These are phyloP conservation scores for Oleoguttula mirabilis DNA, from an alignment of 495 filamentous ascomycete species.

Conservation along the genomic window DNA sequence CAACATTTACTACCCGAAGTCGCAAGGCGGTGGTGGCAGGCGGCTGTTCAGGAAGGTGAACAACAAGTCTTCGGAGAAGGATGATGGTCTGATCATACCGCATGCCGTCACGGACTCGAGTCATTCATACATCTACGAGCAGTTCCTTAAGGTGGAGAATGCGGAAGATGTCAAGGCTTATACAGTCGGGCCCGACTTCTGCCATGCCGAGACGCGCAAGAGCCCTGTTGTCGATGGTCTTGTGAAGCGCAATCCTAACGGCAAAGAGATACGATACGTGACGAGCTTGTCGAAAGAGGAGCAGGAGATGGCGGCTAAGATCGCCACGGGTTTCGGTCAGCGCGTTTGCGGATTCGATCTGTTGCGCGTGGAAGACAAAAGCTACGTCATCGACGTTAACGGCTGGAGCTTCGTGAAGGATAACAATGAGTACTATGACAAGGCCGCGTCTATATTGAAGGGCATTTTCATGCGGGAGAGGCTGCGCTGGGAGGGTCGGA, in stretches of 20 bases:
- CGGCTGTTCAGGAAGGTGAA: slow-evolving; percentile 92
- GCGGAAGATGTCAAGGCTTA: slow-evolving; percentile 98
- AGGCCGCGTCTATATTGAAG: slow-evolving; percentile 70
- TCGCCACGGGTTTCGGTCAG: slow-evolving; percentile 87
- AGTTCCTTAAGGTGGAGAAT: slow-evolving; percentile 91
- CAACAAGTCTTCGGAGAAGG: slow-evolving; percentile 94
- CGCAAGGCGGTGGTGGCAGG: slow-evolving; percentile 73
- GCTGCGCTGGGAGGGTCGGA: slow-evolving; percentile 39
- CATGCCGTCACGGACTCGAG: slow-evolving; percentile 64
- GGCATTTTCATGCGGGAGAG: slow-evolving; percentile 76
- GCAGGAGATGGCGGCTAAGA: slow-evolving; percentile 71
- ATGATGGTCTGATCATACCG: slow-evolving; percentile 60
- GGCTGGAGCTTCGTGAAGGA: slow-evolving; percentile 99
- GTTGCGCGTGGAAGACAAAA: slow-evolving; percentile 72
- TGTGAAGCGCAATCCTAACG: slow-evolving; percentile 88
- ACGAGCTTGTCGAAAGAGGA: slow-evolving; percentile 74
- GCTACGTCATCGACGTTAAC: slow-evolving; percentile 98
- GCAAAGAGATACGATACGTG: slow-evolving; percentile 93
- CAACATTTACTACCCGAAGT: slow-evolving; percentile 86
- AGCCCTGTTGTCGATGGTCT: slow-evolving; percentile 94
- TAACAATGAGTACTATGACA: slow-evolving; percentile 96
- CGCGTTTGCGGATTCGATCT: slow-evolving; percentile 94
- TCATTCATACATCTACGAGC: slow-evolving; percentile 88
- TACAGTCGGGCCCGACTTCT: slow-evolving; percentile 86
- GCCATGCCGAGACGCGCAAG: slow-evolving; percentile 93